Percentiles rank a stretch among this genome's conserved stretches.
phyloP scores from a whole-genome alignment of 2,329 filamentous ascomycete genomes.

The Akanthomyces muscarius region DNA sequence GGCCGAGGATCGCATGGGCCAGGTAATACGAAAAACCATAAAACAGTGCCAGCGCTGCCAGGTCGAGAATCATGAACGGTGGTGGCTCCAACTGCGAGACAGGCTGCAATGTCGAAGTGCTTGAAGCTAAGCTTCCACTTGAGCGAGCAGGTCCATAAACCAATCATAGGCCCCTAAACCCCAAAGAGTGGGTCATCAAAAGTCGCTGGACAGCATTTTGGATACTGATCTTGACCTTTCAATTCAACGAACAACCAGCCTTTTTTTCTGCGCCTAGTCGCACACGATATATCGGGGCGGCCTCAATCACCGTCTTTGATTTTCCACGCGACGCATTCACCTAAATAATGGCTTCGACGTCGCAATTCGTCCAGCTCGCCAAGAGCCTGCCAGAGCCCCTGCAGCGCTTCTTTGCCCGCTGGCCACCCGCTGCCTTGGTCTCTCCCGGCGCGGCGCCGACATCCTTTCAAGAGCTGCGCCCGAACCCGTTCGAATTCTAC shows the following conservation, averaged over 20 bases:
- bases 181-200: neutral
- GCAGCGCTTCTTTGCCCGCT: constrained; percentile 82
- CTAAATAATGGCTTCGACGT: constrained; percentile 33
- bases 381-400: constrained; percentile 73
- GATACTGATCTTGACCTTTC: neutral
- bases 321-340: neutral
- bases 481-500: constrained; percentile 77
- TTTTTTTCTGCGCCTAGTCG: neutral
- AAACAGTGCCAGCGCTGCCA: constrained; percentile 11
- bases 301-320: neutral
- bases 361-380: constrained; percentile 54
- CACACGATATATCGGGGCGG: neutral
- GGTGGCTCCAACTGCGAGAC: neutral
- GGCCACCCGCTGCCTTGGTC: constrained; percentile 67
- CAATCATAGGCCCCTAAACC: neutral
- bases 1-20: constrained; percentile 3
- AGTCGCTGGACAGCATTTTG: constrained; percentile 4
- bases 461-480: constrained; percentile 52
- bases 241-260: neutral
- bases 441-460: constrained; percentile 42
- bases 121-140: neutral
- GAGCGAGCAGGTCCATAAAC: neutral
- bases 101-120: neutral
- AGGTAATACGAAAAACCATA: constrained; percentile 9
- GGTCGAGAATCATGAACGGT: constrained; percentile 12